Base-by-base conservation (phyloP, 2,329 filamentous ascomycete genomes). In the Aspergillus phoenicis region DNA sequence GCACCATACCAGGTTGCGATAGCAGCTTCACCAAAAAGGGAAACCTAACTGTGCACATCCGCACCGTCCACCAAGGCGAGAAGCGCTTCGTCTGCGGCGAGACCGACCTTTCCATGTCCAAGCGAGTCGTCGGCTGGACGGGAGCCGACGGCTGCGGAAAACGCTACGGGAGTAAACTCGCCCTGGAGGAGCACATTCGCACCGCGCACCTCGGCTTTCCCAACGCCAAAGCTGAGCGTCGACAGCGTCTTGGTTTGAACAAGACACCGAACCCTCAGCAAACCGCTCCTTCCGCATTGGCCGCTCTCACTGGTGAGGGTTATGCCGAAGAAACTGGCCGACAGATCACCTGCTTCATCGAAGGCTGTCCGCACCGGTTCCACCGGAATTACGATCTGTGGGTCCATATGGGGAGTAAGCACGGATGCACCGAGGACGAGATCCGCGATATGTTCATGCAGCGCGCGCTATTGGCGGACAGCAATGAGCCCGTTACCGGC, bases 1-100 rank as follows among this genome's bases (percentile, higher is more conserved):
- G 94, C 73, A 83, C 86, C 0, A 83, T 88, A 70, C 77, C 82
- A 0, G 88, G 84, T 22, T 97, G 93, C 74, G 82, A 80, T 58
- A 91, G 91, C 71, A 86, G 82, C 57, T 97, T 97, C 76, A 93
- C 91, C 17, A 91, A 90, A 71, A 87, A 85, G 63, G 89, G 89
- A n/a, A 97, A 97, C 69, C 82, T 96, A 55, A 90, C 89, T 15
- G 86, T 88, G 0, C 94, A 98, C 72, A 82, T 94, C 58, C 88
- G 89, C 60, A 88, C 86, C 10, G 88, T 89, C 0, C 94, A 97
- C 72, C 84, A 92, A 66, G 89, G 91, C 17, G 80, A 87, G 66
- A 83, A 81, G 62, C 87, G 87, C 8, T 97, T 91, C 71, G 81
- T 91, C n/a, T 97, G 94, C 70, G 91, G 91, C 15, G 78, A 88